These are phyloP conservation scores for Rubia peregrina DNA, from an alignment of 305 asterid genomes.

Conservation along the genomic window DNA sequence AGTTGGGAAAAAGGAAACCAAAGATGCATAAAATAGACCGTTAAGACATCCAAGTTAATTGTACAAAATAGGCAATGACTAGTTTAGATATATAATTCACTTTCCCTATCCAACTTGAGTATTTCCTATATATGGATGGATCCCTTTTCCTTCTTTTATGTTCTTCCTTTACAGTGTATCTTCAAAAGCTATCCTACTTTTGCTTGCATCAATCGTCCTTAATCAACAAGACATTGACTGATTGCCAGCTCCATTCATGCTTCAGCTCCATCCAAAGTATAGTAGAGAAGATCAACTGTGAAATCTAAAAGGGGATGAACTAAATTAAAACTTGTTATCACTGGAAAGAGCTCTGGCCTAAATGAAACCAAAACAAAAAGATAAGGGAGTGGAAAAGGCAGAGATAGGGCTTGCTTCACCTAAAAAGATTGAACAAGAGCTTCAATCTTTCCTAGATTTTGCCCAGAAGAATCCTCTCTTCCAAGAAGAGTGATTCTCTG, in stretches of 20 bases:
- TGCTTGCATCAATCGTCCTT: constrained; percentile 27
- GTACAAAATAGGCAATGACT: constrained; percentile 31
- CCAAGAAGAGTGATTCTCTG: constrained; percentile 47
- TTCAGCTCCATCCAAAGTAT: constrained; percentile 7
- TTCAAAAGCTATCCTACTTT: constrained; percentile 49
- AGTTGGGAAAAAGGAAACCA: neutral
- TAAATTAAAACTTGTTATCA: neutral
- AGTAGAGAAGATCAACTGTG: constrained; percentile 20
- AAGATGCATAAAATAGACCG: constrained; percentile 21
- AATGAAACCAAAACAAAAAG: neutral
- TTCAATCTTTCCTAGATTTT: constrained; percentile 61
- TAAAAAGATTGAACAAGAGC: constrained; percentile 22
- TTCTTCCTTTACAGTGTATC: constrained; percentile 52
- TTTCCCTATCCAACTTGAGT: constrained; percentile 26
- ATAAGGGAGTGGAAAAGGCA: neutral
- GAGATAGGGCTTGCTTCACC: constrained; percentile 32
- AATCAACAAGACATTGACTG: constrained; percentile 17
- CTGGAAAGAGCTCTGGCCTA: neutral
- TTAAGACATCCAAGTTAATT: constrained; percentile 30
- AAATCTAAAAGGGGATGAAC: constrained; percentile 6
- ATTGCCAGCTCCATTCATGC: constrained; percentile 10
- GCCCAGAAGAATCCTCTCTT: constrained; percentile 78
- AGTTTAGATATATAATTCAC: constrained; percentile 21
- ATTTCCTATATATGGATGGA: constrained; percentile 33
- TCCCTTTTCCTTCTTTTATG: constrained; percentile 30